Conservation (phyloP, 805 yeast genomes). For the Nakazawaea ernobii region DNA sequence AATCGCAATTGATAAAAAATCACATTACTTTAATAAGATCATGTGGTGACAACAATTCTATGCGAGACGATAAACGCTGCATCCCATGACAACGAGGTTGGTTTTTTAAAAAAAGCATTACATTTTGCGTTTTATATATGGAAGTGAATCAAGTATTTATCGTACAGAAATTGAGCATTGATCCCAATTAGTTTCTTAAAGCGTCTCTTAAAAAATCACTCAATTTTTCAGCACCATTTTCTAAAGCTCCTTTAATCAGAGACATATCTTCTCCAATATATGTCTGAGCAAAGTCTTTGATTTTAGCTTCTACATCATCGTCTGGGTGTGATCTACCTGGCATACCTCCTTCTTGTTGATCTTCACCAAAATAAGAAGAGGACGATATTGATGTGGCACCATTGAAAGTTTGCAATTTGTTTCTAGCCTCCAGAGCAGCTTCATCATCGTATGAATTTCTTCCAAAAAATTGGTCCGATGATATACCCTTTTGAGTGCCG, state of each 20-base stretch:
- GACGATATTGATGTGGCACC: slow-evolving; percentile 93
- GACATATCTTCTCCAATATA: slow-evolving; percentile 82
- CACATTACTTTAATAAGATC: too few species aligned
- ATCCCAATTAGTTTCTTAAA: slow-evolving; percentile 34
- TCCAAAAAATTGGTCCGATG: slow-evolving; percentile 93
- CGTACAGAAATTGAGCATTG: not conserved
- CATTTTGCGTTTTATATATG: too few species aligned
- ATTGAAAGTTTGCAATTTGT: slow-evolving; percentile 74
- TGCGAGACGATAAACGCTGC: too few species aligned
- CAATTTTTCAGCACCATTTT: slow-evolving; percentile 87
- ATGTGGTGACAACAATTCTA: too few species aligned
- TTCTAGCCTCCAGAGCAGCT: slow-evolving; percentile 72
- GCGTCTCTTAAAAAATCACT: slow-evolving; percentile 85
- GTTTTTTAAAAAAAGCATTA: too few species aligned
- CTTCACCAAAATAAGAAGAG: slow-evolving; percentile 86
- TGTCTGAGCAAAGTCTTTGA: slow-evolving; percentile 57
- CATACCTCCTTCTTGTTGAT: slow-evolving; percentile 30
- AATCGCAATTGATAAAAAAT: too few species aligned
- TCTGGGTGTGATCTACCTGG: slow-evolving; percentile 22
- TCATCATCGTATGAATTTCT: slow-evolving; percentile 76
- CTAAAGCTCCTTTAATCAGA: slow-evolving; percentile 84
- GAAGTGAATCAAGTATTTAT: too few species aligned
- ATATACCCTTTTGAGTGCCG: slow-evolving; percentile 89
- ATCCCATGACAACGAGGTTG: too few species aligned
- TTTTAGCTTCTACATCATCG: slow-evolving; percentile 46